phyloP scores from a whole-genome alignment of 495 filamentous ascomycete species.

The Trichodelitschia bisporula region DNA sequence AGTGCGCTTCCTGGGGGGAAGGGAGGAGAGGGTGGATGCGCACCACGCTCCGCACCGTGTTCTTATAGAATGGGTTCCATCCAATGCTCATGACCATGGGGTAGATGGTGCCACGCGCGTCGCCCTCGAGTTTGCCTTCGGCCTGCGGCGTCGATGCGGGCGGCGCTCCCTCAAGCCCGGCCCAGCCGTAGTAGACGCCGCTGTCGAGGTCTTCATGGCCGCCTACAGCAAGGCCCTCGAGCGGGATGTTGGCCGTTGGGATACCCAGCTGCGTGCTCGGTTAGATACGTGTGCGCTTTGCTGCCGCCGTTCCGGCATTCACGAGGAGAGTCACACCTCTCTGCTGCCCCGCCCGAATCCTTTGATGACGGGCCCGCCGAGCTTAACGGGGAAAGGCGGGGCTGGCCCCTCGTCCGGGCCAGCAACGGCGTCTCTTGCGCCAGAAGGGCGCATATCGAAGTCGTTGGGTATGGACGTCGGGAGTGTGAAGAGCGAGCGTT shows the following conservation, averaged over 20 bases:
- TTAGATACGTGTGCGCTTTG: neutral
- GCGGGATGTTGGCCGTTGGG: slow-evolving; percentile 88
- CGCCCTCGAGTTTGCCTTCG: slow-evolving; percentile 1
- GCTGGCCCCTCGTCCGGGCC: slow-evolving; percentile 48
- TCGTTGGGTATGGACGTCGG: too few relatives aligned
- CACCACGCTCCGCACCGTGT: slow-evolving; percentile 42
- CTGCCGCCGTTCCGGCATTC: slow-evolving; percentile 1
- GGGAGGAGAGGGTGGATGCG: slow-evolving; percentile 4
- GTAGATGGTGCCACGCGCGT: slow-evolving; percentile 22
- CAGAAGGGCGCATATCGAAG: too few relatives aligned
- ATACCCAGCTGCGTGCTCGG: slow-evolving; percentile 46
- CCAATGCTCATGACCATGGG: slow-evolving; percentile 88
- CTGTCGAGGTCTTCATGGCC: slow-evolving; percentile 45
- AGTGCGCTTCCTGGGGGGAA: slow-evolving; percentile 4
- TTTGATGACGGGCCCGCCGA: slow-evolving; percentile 66
- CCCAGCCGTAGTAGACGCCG: slow-evolving; percentile 86
- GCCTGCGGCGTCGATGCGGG: slow-evolving; percentile 1
- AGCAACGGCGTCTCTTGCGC: too few relatives aligned
- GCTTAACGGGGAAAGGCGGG: slow-evolving; percentile 53
- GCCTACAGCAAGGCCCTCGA: slow-evolving; percentile 38
- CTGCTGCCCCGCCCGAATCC: slow-evolving; percentile 87
- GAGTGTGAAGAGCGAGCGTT: too few relatives aligned
- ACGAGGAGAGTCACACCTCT: slow-evolving; percentile 25
- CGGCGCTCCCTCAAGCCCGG: slow-evolving; percentile 24
- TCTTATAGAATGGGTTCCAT: slow-evolving; percentile 92